Evolutionary conservation across 2,329 filamentous ascomycete genomes (phyloP), one percentile per base, ranked within the genome.

Genomic region (Lachnellula subtilissima): DNA sequence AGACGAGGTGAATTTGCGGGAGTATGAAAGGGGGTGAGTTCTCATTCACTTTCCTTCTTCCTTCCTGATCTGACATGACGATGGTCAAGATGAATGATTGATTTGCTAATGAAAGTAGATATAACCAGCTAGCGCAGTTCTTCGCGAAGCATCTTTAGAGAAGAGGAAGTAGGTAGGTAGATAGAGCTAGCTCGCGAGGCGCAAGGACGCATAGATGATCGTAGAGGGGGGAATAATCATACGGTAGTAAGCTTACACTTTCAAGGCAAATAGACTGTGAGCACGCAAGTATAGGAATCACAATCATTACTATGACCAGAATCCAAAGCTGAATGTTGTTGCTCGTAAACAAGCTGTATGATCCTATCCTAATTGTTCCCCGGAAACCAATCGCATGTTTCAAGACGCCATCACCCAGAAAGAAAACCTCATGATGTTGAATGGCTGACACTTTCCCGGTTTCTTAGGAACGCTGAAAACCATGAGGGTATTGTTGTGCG

Each of bases 11-110:
- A 77, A 76, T 54, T 63, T 70, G 60, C 74, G 71, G 57, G 75
- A 79, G 65, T 81, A 73, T 63, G 71, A 74, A 61, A 72, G 76
- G 47, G 78, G 78, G 59, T 78, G 76, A 55, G 61, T 61, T 39
- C n/a, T 8, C 40, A 28, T 15, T 39, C 22, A 22, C 2, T 22
- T 22, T 22, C 25, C 25, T 4, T 7, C 25, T 25, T 25, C 23
- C 25, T 25, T 17, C 11, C 19, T 5, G n/a, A 28, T 8, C 25
- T 28, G 25, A 32, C 2, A 11, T 23, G n/a, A 22, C 8, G 22
- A 22, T 19, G 23, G 42, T 7, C n/a, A 19, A 45, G n/a, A 19
- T 4, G 19, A 8, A 2, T 8, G 40, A 14, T 43, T 42, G 15
- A 14, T 28, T 32, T 6, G 43, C 49, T 47, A 15, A 52, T 23